Percentiles rank a stretch among this genome's conserved stretches.
Conservation (phyloP, 768 basidiomycete species). For the Kwoniella europaea region DNA sequence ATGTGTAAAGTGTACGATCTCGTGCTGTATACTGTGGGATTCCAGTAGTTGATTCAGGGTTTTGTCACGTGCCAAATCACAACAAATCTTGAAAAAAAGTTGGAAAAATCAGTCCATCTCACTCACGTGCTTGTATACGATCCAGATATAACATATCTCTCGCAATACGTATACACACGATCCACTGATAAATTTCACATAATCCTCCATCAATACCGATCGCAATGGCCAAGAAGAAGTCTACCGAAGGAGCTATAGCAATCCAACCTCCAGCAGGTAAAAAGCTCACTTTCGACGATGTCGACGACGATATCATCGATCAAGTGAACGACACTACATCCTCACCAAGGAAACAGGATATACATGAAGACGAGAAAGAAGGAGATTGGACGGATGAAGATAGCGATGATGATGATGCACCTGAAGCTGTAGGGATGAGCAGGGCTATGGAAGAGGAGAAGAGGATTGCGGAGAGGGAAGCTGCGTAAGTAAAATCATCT, state of each 20-base stretch:
- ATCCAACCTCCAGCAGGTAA: constrained; percentile 30
- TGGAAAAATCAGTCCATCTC: background rate
- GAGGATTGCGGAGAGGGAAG: constrained; percentile 8
- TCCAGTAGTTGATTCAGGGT: too few relatives aligned
- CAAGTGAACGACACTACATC: background rate
- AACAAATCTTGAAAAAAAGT: background rate
- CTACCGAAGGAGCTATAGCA: constrained; percentile 11
- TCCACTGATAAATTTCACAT: too few relatives aligned
- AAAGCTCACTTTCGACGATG: constrained; percentile 34
- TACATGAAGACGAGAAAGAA: background rate
- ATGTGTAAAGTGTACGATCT: too few relatives aligned
- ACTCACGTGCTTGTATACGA: too few relatives aligned
- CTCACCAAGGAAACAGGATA: background rate
- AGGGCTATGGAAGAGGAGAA: constrained; percentile 14
- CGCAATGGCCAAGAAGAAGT: constrained; percentile 26
- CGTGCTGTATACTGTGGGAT: too few relatives aligned
- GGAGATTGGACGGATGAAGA: constrained; percentile 23
- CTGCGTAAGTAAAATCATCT: constrained; percentile 13
- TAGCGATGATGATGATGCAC: constrained; percentile 34
- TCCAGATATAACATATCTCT: background rate
- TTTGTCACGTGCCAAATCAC: background rate
- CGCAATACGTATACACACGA: background rate
- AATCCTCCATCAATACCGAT: background rate
- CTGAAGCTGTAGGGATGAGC: constrained; percentile 34
- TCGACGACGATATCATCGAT: constrained; percentile 1